Evolutionary conservation across 2,329 filamentous ascomycete species (phyloP).

Genomic region (Sporothrix dimorphospora): DNA sequence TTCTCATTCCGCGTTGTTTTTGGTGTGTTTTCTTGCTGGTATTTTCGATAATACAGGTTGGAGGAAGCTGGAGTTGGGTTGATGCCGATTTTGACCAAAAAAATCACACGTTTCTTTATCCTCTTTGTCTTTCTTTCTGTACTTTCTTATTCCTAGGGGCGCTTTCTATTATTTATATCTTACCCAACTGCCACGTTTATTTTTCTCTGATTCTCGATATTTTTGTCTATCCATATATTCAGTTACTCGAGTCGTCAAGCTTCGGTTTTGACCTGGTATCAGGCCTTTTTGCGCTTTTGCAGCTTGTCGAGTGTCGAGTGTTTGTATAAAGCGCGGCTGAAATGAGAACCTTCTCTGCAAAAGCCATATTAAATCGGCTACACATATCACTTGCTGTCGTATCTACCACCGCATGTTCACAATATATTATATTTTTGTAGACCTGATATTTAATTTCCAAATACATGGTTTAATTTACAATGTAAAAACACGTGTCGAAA

Average conservation of each 20-base stretch:
- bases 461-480: too few relatives aligned
- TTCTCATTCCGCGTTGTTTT: slow-evolving; percentile 14
- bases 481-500: too few relatives aligned
- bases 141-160: not conserved
- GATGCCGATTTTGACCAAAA: slow-evolving; percentile 14
- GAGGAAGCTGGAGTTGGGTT: slow-evolving; percentile 26
- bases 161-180: not conserved
- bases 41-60: slow-evolving; percentile 21
- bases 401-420: too few relatives aligned
- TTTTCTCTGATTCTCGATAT: not conserved
- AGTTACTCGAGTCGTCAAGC: too few relatives aligned
- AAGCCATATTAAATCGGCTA: too few relatives aligned
- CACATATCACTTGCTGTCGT: too few relatives aligned
- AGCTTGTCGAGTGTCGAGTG: not conserved
- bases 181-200: not conserved
- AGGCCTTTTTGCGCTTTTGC: too few relatives aligned
- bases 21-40: not conserved
- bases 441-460: too few relatives aligned
- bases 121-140: slow-evolving; percentile 11
- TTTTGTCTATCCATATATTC: not conserved
- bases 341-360: too few relatives aligned
- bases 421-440: too few relatives aligned
- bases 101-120: not conserved
- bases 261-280: too few relatives aligned
- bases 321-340: too few relatives aligned